Base-by-base conservation (phyloP, 768 basidiomycete genomes). In the Mycena venus region DNA sequence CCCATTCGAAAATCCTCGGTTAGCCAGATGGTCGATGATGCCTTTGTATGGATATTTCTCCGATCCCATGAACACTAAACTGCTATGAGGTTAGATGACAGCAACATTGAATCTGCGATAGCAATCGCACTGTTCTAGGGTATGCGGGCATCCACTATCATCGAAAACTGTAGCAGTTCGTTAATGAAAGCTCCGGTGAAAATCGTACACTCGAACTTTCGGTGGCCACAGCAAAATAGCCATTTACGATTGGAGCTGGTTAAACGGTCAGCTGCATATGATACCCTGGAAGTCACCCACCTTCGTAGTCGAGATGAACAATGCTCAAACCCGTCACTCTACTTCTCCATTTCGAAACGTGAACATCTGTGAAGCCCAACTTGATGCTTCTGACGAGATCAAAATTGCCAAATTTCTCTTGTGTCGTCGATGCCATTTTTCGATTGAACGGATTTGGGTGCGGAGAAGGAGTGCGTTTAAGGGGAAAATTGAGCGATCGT, bases 1-100 rank as follows among this genome's bases (percentile, higher is more conserved):
- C 38, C 95, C 96, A 74, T 95, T 91, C 9, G 96, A 94, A 81
- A 97, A 96, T 23, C 96, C 96, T 68, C 97, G 91, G 82, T 99
- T 99, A 3, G 98, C 98, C 25, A 99, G 88, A 69, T 95, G 92
- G 84, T 99, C 98, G 67, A 99, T 90, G 64, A 99, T 93, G 25
- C 97, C 98, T 82, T 99, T 99, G 88, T 95, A 96, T 0, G 98
- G 97, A 80, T 96, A 99, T 78, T 95, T 93, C 80, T 98, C 93
- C 0, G 96, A 98, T 7, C 98, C 98, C 89, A 76, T 76, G 31
- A 76, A 76, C 2, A 76, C 75, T 51, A 76, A 42, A 67, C 75
- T 76, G 31, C 62, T 36, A 32, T 51, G 75, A 66, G 63, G 51
- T 69, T 69, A 65, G 69, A 23, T 29, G 68, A 29, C 53, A 29